Evolutionary conservation across 129 eudicot species (phyloP), one percentile per base, ranked within the genome.

Genomic region (Lactuca saligna): DNA sequence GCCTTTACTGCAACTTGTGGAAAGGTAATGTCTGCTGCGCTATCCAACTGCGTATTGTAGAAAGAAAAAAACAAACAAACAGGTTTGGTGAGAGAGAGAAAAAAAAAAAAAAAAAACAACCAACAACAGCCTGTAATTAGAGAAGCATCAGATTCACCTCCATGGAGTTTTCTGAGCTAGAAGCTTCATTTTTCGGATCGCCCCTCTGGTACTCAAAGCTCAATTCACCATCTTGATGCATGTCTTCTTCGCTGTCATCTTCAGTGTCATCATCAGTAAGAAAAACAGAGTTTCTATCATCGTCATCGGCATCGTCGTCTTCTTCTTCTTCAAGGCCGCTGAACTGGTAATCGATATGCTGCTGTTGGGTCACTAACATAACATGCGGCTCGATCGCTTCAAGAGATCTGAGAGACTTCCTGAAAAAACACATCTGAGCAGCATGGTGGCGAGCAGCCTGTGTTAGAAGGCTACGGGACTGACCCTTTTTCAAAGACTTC

Each of bases 361-460:
- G 93, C 49, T 64, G 81, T 15, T 80, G 72, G 48, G 97, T 78
- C 16, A 85, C 83, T 41, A 70, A 63, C 48, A 84, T 76, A 65
- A 91, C 86, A 62, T 83, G 83, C 42, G 97, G 96, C 57, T 87
- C 96, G 66, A 91, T 75, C 50, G 82, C 75, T 84, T 91, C 97
- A 32, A 91, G 87, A 63, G 90, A 83, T 54, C 68, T 83, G 55
- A 81, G 64, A 63, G 88, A 88, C 61, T 82, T 87, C 73, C 73
- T 85, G 84, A 91, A 91, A 80, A 91, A 85, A 33, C 50, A 72
- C 68, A 90, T 60, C 97, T 90, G 97, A 54, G 96, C 97, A 78
- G 93, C 93, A 75, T 91, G 96, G 54, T 91, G 97, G 34, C 98
- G 84, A 57, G 91, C 86, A 71, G 90, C 91, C 84, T 92, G 98